Base-by-base conservation (phyloP, 1,284 basidiomycete species). In the Lentinula novae-zelandiae region DNA sequence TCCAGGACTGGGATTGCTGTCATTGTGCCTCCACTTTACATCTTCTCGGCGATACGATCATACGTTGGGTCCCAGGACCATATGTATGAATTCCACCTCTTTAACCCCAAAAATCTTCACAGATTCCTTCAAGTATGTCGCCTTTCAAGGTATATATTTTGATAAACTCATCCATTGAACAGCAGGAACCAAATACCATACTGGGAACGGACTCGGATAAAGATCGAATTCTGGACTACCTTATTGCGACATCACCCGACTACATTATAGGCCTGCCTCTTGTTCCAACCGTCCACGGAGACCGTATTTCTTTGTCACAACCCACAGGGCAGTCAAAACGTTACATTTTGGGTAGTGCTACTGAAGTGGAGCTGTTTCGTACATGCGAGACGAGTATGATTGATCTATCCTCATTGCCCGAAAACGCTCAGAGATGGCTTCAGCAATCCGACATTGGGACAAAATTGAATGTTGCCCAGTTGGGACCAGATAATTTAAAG, bases 381-480 rank as follows among this genome's bases (percentile, higher is more conserved):
- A 27, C 42, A n/a, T 58, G 50, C 22, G 56, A 62, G 20, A 13
- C 7, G n/a, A 4, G 17, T 10, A 20, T 57, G 51, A 62, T 62
- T 7, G 12, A 51, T 9, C 38, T 62, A 12, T 36, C 51, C 17
- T 13, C 22, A 5, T 9, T 62, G 15, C 39, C 60, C 13, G 8
- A 34, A 7, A 34, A 9, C 6, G 49, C 38, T 36, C 20, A 36
- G 10, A 7, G 4, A 10, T 31, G n/a, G 15, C 39, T 62, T 12
- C 10, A 48, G 13, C 2, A 31, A 15, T 50, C 31, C 3, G 13
- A 6, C 3, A 13, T 13, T 9, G n/a, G 34, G 3, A 9, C 42
- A 9, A 15, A 27, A 12, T 8, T 51, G 46, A 58, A 58, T 22
- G 48, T 58, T 12, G 15, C 48, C 2, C 44, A 10, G n/a, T 34